Base-by-base conservation (phyloP, 2,329 filamentous ascomycete genomes). In the Aspergillus tanneri region DNA sequence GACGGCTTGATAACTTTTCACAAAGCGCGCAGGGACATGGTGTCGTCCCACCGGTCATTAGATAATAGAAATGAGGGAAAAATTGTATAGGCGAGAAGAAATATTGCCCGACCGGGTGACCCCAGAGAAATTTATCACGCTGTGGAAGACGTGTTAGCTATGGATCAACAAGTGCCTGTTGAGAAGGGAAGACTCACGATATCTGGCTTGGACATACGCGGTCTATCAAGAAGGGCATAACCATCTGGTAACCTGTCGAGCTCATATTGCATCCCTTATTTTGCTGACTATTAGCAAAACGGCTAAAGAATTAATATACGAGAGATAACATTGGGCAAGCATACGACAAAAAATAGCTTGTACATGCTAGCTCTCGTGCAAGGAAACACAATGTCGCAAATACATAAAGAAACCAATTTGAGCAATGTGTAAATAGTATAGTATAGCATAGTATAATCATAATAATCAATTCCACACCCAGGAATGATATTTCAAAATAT, bases 81-180 rank as follows among this genome's bases (percentile, higher is more conserved):
- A 83, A 83, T 3, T 75, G 66, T 16, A 72, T 72, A 0, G 76
- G 72, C 0, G 81, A 84, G 37, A 81, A 74, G 47, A 79, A 84
- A 12, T 63, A 67, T 39, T 68, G 67, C 6, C 74, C 73, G 6
- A 65, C 63, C 0, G 79, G 80, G 59, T 85, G 80, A 0, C 82
- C 82, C 46, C 72, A 84, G 0, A 84, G 65, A 46, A 78, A 82
- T 41, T 75, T 73, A 59, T 84, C 82, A 7, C 74, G 57, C 61
- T 79, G 62, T 16, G 56, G 6, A 18, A 10, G 39, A 10, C 16
- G 14, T 3, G 7, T 34, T 8, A 16, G 4, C 11, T n/a, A 50
- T 44, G 55, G 49, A 27, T 40, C 14, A 11, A 34, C 3, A 5
- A 12, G 6, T 7, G 27, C 27, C 9, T 39, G 5, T n/a, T 21